Evolutionary conservation across 345 rosid genomes (phyloP).

Genomic region (Salix exigua): DNA sequence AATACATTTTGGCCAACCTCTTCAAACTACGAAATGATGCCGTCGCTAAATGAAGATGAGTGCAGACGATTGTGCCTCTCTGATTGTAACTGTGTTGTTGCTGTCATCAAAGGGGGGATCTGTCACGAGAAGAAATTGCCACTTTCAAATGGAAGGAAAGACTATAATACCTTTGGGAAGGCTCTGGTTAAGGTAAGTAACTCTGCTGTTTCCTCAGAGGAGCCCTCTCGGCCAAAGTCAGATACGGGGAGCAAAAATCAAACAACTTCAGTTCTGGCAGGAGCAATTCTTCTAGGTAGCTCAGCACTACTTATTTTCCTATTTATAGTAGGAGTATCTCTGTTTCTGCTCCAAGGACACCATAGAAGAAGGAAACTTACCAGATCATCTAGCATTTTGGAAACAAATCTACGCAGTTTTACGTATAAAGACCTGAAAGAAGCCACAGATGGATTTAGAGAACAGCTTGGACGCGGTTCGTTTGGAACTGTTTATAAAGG

Average conservation of each 20-base stretch:
- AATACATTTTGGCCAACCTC: constrained; percentile 1
- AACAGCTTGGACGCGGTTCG: constrained; percentile 16
- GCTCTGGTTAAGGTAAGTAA: constrained; percentile 18
- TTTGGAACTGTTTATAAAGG: constrained; percentile 14
- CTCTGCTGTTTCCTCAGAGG: neutral
- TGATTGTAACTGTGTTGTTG: constrained; percentile 21
- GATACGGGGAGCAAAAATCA: neutral
- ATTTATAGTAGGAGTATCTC: neutral
- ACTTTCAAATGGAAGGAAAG: constrained; percentile 13
- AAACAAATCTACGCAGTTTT: constrained; percentile 2
- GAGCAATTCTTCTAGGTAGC: constrained; percentile 16
- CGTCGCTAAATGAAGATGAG: neutral
- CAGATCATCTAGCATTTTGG: neutral
- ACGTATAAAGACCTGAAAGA: constrained; percentile 2
- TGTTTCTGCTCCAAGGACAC: neutral
- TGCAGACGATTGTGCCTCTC: constrained; percentile 21
- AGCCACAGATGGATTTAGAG: constrained; percentile 13
- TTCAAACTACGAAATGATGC: constrained; percentile 13
- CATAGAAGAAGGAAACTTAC: neutral
- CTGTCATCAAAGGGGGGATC: neutral
- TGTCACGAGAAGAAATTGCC: constrained; percentile 29
- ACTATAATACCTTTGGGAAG: neutral
- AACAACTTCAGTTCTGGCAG: neutral
- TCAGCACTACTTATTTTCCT: constrained; percentile 5
- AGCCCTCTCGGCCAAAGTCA: neutral